Base-by-base conservation (phyloP, 768 basidiomycete genomes). In the Suillus clintonianus region DNA sequence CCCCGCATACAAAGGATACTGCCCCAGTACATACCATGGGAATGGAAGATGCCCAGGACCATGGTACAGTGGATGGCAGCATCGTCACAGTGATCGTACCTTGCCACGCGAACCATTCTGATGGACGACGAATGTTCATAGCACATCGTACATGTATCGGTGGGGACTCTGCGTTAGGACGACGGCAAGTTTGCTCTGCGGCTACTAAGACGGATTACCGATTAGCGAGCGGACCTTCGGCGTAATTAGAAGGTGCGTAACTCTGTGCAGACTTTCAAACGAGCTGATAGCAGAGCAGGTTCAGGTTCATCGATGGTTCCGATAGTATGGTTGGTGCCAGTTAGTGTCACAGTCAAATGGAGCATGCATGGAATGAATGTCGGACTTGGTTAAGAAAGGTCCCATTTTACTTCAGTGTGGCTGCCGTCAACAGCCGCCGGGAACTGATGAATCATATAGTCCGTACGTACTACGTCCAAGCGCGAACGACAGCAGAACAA, bases 31-130 rank as follows among this genome's bases (percentile, higher is more conserved):
- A 81, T 83, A 83, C 82, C 82, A 83, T 83, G 82, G 81, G 82
- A 83, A 83, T 83, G 82, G 81, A 83, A 83, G 80, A 83, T 77
- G 78, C 73, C 72, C 70, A 74, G 69, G 78, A 78, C 78, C 78
- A 80, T 75, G 71, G 63, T 67, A 59, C 68, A 57, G 73, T 65
- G 63, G 66, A 36, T 70, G 72, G 64, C 32, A 64, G 56, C 70
- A 69, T 71, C 64, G 32, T 68, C 54, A 61, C 76, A 72, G 75
- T 32, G 50, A 48, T 51, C 64, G 50, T 54, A 53, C 54, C 34
- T 22, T 22, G 54, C 47, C n/a, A 45, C 50, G 50, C 9, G n/a
- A 50, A 34, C 5, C 30, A 55, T 62, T 30, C 30, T 62, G 30
- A 41, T 62, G 51, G 50, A 5, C 22, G 19, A 34, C 9, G 43